These are phyloP conservation scores for Verticillium dahliae DNA, from an alignment of 2,329 filamentous ascomycete genomes.

Conservation along the genomic window DNA sequence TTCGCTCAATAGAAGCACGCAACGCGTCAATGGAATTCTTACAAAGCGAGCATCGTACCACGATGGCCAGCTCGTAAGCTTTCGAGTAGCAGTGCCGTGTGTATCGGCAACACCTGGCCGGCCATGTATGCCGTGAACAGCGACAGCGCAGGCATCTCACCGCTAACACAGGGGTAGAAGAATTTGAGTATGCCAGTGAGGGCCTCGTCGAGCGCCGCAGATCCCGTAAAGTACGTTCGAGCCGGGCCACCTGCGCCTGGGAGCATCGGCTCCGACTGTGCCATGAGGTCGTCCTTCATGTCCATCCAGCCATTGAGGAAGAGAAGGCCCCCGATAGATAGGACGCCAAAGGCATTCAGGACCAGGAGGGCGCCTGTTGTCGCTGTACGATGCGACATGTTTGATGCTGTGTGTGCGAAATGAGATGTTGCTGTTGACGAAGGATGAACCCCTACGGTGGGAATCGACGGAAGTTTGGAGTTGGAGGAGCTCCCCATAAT, in stretches of 20 bases:
- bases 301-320: not conserved
- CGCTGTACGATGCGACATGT: not conserved
- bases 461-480: not conserved
- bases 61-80: constrained; percentile 12
- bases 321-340: not conserved
- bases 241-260: not conserved
- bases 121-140: constrained; percentile 14
- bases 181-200: constrained; percentile 11
- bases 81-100: constrained; percentile 12
- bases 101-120: constrained; percentile 14
- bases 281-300: not conserved
- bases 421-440: not conserved
- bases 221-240: constrained; percentile 10
- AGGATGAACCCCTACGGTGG: not conserved
- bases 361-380: not conserved
- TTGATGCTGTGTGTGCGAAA: not conserved
- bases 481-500: not conserved
- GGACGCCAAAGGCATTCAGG: not conserved
- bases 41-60: constrained; percentile 13
- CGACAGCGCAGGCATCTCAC: constrained; percentile 6
- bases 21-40: not conserved
- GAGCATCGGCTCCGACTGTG: not conserved
- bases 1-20: no score
- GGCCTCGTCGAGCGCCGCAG: constrained; percentile 10
- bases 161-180: constrained; percentile 11